Evolutionary conservation across 164 flowering plant species (phyloP), one percentile per base, ranked within the genome.

Genomic region (Vitis cinerea): DNA sequence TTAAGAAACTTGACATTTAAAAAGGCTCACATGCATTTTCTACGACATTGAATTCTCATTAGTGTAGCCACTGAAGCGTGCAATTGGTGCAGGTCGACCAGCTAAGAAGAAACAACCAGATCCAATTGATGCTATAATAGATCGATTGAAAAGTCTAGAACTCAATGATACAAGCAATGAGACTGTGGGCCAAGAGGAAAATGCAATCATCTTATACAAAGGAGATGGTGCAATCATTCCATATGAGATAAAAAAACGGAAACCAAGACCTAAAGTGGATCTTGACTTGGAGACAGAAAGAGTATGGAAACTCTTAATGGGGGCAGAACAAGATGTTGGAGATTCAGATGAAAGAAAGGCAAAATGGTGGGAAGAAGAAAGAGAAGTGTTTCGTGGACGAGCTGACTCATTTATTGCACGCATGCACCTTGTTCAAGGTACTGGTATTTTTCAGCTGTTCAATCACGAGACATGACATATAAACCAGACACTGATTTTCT

Each of bases 281-380:
- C 86, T 90, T 70, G 94, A 88, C 72, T 72, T 77, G 55, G 94
- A 90, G 71, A 80, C 94, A 58, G 74, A 77, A 14, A 85, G 90
- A 68, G 66, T 85, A 27, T 90, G 94, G 94, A 88, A 86, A 51
- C 77, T 84, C 53, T 74, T 90, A 69, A 90, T 88, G 94, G 85
- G 84, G 50, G 83, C 78, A 47, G 89, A 80, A 73, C 76, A 65
- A 50, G 72, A 72, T n/a, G 82, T 64, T 37, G 84, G 84, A 69
- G 82, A 50, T 64, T 76, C 74, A 10, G 78, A 83, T 14, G 68
- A 73, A 65, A 82, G 80, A 27, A 86, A 84, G 56, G 88, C 75
- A 61, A 73, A 81, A 65, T 83, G 83, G 81, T 83, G 87, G 87
- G 84, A 83, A 74, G 77, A 79, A 58, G 87, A 83, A 61, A 77